Evolutionary conservation across 306 rosid species (phyloP), one percentile per base, ranked within the genome.

Genomic region (Fragaria ananassa): DNA sequence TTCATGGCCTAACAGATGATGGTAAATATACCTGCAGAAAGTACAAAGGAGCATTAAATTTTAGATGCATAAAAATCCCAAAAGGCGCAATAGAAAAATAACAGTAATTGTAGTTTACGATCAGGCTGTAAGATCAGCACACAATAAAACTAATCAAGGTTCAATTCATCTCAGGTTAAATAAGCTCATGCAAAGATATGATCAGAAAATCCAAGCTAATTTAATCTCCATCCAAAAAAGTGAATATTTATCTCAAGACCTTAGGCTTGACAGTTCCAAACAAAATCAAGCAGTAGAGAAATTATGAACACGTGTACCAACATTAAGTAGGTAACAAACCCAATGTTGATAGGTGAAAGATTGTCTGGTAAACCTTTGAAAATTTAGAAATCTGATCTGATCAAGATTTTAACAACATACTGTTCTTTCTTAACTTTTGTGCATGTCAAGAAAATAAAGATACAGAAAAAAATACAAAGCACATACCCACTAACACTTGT

Each of bases 401-500:
- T 34, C 12, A 63, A 31, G 23, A 34, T 17, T 34, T 15, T 17
- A 2, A 6, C 23, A 57, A 10, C 47, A 18, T 18, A 6, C n/a
- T 17, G 9, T 12, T 46, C 5, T 60, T 78, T 27, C 60, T 46
- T 49, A 5, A 49, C 29, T 25, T 37, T 71, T n/a, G 44, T 14
- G 14, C 34, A 4, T 67, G n/a, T 41, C 6, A 19, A 54, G 54
- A 77, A 66, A 67, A 73, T 18, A 34, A 49, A 71, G 64, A 68
- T 21, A 76, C 21, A 75, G 14, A 66, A 54, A 54, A 54, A 61
- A 53, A 35, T 9, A 39, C 45, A 75, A 68, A 44, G 15, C 47
- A 79, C 97, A 77, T 88, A 96, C 99, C 99, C 99, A 70, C 99
- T 96, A 42, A 96, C 99, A 85, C 99, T 96, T 49, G 99, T 96